phyloP scores from a whole-genome alignment of 345 rosid genomes.

The Conringia planisiliqua region DNA sequence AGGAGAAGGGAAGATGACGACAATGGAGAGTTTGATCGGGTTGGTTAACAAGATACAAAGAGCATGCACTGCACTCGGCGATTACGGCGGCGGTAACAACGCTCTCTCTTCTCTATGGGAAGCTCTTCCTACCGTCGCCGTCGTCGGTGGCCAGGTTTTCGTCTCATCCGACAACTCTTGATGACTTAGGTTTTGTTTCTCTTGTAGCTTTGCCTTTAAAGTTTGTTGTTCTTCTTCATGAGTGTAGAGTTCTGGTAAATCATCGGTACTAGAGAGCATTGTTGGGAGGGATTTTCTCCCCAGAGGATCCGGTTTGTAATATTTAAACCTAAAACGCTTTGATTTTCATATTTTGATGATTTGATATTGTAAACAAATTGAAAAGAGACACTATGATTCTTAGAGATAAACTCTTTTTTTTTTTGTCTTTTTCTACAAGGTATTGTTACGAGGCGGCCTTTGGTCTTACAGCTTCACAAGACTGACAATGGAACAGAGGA shows the following conservation, averaged over 20 bases:
- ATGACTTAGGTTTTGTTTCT: neutral
- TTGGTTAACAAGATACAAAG: conserved; percentile 81
- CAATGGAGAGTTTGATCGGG: conserved; percentile 89
- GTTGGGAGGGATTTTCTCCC: conserved; percentile 97
- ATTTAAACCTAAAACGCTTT: neutral
- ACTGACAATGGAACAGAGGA: conserved; percentile 59
- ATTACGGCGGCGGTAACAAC: conserved; percentile 60
- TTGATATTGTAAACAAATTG: too few species aligned
- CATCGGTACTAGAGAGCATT: conserved; percentile 91
- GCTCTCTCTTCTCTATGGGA: conserved; percentile 85
- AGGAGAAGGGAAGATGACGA: conserved; percentile 40
- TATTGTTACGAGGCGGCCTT: conserved; percentile 84
- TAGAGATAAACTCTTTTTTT: too few species aligned
- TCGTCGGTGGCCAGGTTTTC: conserved; percentile 80
- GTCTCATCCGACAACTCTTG: neutral
- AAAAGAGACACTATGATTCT: neutral
- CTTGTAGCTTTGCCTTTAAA: neutral
- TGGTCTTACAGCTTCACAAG: conserved; percentile 81
- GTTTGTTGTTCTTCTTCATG: neutral
- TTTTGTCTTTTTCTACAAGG: conserved; percentile 34
- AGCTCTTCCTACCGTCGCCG: conserved; percentile 83
- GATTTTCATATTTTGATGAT: neutral
- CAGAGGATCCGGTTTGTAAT: conserved; percentile 78
- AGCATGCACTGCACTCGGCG: conserved; percentile 87
- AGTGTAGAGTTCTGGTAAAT: conserved; percentile 90